These are phyloP conservation scores for Melaleuca alternifolia DNA, from an alignment of 345 rosid species.

Conservation along the genomic window DNA sequence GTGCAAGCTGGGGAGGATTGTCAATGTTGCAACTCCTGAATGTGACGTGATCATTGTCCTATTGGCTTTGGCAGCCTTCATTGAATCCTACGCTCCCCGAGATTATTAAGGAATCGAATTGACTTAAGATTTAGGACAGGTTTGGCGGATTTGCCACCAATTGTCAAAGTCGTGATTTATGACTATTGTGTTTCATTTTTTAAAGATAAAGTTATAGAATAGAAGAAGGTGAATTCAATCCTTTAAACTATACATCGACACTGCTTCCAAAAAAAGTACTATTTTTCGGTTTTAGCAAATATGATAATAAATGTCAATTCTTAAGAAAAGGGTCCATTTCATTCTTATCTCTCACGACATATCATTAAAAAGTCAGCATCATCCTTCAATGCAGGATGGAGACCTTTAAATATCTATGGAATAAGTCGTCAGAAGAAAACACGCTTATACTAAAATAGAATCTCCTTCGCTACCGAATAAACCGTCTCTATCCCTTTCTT, in stretches of 20 bases:
- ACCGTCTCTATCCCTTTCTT: background rate
- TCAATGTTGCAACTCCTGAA: background rate
- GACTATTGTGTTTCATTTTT: background rate
- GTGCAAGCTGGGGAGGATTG: background rate
- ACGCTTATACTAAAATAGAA: background rate
- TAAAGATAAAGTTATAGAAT: background rate
- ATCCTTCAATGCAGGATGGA: background rate
- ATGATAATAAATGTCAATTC: background rate
- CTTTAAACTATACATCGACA: background rate
- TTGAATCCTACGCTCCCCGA: no score
- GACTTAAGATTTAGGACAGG: background rate
- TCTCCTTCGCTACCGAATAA: background rate
- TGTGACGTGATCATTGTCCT: background rate
- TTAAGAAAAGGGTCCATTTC: background rate
- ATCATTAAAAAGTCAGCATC: background rate
- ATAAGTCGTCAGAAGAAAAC: background rate
- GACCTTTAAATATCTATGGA: background rate
- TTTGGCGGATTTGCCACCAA: background rate
- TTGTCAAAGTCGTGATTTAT: background rate
- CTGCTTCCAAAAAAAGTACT: background rate
- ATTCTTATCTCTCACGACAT: background rate
- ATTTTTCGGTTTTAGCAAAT: background rate
- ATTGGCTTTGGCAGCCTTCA: no score
- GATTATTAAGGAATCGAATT: background rate
- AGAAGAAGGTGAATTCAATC: background rate